Evolutionary conservation across 805 yeast species (phyloP).

Genomic region (Nakazawaea populi): DNA sequence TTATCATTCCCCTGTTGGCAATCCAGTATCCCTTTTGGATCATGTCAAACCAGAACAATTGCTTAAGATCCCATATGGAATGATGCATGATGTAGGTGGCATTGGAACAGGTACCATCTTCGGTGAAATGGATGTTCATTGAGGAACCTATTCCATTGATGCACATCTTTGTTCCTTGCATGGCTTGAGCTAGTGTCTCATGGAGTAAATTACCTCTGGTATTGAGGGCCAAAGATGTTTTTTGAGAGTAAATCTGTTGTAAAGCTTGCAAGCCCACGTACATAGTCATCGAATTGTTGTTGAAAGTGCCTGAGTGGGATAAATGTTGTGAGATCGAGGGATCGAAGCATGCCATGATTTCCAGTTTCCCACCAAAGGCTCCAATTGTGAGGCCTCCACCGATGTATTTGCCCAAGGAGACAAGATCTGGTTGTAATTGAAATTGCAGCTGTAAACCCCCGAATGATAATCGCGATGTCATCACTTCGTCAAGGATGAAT

Average conservation of each 20-base stretch:
- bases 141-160: conserved; percentile 12
- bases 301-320: conserved; percentile 14
- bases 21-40: conserved; percentile 12
- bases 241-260: conserved; percentile 6
- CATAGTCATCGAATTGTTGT: conserved; percentile 14
- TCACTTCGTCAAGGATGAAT: conserved; percentile 14
- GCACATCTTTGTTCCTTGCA: conserved; percentile 10
- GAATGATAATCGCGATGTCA: conserved; percentile 12
- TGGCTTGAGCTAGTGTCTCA: background rate
- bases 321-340: conserved; percentile 3
- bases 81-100: background rate
- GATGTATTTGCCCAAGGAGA: conserved; percentile 12
- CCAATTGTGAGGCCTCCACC: conserved; percentile 15
- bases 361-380: conserved; percentile 12
- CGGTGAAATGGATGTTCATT: conserved; percentile 6
- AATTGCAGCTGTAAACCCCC: conserved; percentile 12
- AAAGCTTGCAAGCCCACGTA: conserved; percentile 11
- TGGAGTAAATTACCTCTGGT: conserved; percentile 6
- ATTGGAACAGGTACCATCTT: background rate
- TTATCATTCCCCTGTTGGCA: conserved; percentile 13
- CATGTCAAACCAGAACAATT: conserved; percentile 13
- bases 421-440: conserved; percentile 10
- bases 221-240: conserved; percentile 2
- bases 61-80: conserved; percentile 3
- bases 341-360: conserved; percentile 11